phyloP scores from a whole-genome alignment of 2,329 filamentous ascomycete species.

The Berkeleyomyces rouxiae region DNA sequence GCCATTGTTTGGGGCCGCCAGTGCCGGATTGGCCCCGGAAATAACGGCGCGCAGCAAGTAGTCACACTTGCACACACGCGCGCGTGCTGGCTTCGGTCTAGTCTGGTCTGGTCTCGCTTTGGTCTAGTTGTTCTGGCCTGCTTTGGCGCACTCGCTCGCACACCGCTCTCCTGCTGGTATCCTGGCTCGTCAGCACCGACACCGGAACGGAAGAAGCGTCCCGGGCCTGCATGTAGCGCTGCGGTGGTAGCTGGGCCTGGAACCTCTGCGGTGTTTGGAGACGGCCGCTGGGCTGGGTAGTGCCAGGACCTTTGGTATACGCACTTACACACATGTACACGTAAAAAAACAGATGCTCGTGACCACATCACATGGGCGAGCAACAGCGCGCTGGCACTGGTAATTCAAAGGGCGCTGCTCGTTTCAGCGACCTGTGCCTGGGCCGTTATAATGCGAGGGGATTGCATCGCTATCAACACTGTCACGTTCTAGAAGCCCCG shows the following conservation, averaged over 20 bases:
- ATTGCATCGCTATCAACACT: neutral
- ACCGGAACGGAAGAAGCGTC: neutral
- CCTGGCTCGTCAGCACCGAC: neutral
- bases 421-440: neutral
- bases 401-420: neutral
- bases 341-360: neutral
- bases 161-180: neutral
- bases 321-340: neutral
- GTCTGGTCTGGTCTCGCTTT: no score
- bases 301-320: neutral
- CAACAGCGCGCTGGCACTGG: neutral
- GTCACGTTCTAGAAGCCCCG: neutral
- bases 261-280: neutral
- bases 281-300: neutral
- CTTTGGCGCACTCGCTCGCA: neutral
- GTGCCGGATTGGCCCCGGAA: neutral
- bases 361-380: neutral
- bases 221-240: neutral
- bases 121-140: no score
- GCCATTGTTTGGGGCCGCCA: no score
- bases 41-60: neutral
- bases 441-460: neutral
- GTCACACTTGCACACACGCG: no score
- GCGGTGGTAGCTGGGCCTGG: neutral
- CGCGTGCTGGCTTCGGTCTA: no score